Conservation (phyloP, 768 basidiomycete genomes). For the Agrocybe chaxingu region DNA sequence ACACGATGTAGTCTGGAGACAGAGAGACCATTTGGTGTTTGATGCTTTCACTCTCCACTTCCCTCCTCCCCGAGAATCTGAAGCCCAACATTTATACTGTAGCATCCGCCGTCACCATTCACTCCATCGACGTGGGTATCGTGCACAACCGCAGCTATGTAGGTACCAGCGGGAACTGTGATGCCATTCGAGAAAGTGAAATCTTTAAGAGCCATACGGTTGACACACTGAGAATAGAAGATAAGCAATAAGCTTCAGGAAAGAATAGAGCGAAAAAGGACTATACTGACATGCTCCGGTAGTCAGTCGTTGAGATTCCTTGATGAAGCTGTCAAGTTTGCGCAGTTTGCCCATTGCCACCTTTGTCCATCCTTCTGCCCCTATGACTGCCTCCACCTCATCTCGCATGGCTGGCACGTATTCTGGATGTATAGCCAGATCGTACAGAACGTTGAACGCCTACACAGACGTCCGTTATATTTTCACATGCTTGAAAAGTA, state of each 20-base stretch:
- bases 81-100: constrained; percentile 19
- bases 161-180: constrained; percentile 33
- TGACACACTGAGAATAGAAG: constrained; percentile 11
- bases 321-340: constrained; percentile 44
- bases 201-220: constrained; percentile 32
- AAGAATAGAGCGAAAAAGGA: not conserved
- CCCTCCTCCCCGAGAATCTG: constrained; percentile 32
- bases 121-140: constrained; percentile 26
- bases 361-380: constrained; percentile 32
- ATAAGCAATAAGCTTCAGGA: too few species aligned
- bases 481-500: not conserved
- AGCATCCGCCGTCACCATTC: not conserved
- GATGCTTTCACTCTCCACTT: constrained; percentile 13
- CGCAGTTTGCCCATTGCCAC: constrained; percentile 33
- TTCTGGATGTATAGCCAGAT: constrained; percentile 32
- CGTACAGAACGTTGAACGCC: constrained; percentile 31
- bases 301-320: constrained; percentile 27
- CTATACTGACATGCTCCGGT: constrained; percentile 5
- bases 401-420: constrained; percentile 33
- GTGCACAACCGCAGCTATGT: constrained; percentile 24
- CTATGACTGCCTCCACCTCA: constrained; percentile 35
- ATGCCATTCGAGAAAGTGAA: constrained; percentile 43
- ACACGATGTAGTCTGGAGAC: constrained; percentile 24
- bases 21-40: constrained; percentile 23
- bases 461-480: constrained; percentile 6